Base-by-base conservation (phyloP, 1,139 yeast genomes). In the Blastobotrys buckinghamii region DNA sequence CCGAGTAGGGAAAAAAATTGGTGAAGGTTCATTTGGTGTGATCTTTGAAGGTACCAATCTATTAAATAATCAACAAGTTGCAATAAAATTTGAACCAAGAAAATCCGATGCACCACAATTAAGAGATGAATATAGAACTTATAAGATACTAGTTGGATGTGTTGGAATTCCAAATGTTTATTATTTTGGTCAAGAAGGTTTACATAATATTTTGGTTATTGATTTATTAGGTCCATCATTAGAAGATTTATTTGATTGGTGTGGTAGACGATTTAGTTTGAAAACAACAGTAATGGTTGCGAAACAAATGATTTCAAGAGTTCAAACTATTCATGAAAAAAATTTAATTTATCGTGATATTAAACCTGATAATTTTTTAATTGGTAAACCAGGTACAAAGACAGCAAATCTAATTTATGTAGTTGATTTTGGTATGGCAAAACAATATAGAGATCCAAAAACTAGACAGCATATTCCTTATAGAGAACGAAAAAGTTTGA, bases 31-130 rank as follows among this genome's bases (percentile, higher is more conserved):
- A 1, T 92, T 92, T 72, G 98, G 98, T 20, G 92, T 90, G 46
- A 90, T 92, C 48, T 92, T 90, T 67, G 97, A 90, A 70, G 98
- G 98, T 32, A 81, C 86, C 50, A 92, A 92, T 65, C 74, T 92
- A 56, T 76, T 92, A 59, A 87, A 86, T 64, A 82, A 72, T 78
- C 86, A 65, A 77, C 95, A 70, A 76, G 97, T 70, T 30, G 84
- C 84, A 15, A 79, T 79, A 62, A 79, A 79, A 61, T 79, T 79
- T 57, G 97, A 92, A 69, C 96, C 96, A 26, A 77, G 97, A 59
- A 87, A 89, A 63, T 81, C 94, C n/a, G 97, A 92, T 61, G 96
- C 97, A 6, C 98, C 98, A 7, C 98, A 92, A 68, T 77, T 92
- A 54, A 79, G 96, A 61, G 97, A 92, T 64, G 98, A 92, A 67